phyloP scores from a whole-genome alignment of 2,329 filamentous ascomycete genomes.

The Massarina eburnea region DNA sequence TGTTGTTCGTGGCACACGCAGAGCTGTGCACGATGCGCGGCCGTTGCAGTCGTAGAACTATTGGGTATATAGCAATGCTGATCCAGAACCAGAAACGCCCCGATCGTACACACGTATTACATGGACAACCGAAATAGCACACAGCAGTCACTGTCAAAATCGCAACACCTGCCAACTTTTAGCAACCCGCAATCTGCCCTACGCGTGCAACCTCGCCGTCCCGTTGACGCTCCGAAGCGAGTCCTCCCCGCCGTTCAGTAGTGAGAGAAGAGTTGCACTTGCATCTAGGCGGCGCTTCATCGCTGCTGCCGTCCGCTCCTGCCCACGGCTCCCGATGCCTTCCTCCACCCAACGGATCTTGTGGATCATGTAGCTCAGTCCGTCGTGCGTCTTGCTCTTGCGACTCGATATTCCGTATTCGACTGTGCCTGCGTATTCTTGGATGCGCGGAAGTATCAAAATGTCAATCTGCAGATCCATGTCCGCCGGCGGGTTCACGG shows the following conservation, averaged over 20 bases:
- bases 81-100: conserved; percentile 18
- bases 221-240: conserved; percentile 22
- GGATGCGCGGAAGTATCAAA: conserved; percentile 76
- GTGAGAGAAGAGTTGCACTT: conserved; percentile 35
- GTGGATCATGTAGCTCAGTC: conserved; percentile 84
- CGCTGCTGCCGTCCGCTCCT: conserved; percentile 41
- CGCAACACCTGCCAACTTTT: neutral
- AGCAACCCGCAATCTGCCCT: conserved; percentile 6
- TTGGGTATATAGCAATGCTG: conserved; percentile 45
- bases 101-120: conserved; percentile 17
- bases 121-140: conserved; percentile 9
- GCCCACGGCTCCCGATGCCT: conserved; percentile 49
- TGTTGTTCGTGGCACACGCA: neutral
- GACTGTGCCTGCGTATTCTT: conserved; percentile 73
- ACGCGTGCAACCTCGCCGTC: conserved; percentile 32
- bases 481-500: conserved; percentile 64
- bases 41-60: conserved; percentile 32
- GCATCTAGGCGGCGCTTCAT: conserved; percentile 41
- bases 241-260: conserved; percentile 32
- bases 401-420: conserved; percentile 81
- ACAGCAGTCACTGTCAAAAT: conserved; percentile 1
- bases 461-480: conserved; percentile 87
- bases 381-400: conserved; percentile 80
- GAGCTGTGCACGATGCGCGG: conserved; percentile 9
- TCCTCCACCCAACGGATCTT: conserved; percentile 85